phyloP scores from a whole-genome alignment of 2,329 filamentous ascomycete species.

The Paraphaeosphaeria minitans region DNA sequence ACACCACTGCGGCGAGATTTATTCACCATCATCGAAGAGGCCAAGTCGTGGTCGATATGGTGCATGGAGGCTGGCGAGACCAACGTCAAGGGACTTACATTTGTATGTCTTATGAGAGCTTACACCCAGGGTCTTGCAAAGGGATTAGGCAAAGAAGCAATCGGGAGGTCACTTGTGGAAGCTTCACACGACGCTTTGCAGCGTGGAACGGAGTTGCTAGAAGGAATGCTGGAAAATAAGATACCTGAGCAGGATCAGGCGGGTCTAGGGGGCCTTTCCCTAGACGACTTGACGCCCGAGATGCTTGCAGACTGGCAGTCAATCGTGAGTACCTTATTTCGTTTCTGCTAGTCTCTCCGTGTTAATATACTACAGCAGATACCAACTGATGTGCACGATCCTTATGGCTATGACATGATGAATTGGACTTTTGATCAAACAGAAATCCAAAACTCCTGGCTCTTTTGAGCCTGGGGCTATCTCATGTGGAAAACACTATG shows the following conservation, averaged over 20 bases:
- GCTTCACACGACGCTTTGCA: constrained; percentile 25
- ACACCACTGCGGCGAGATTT: constrained; percentile 27
- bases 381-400: constrained; percentile 7
- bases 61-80: constrained; percentile 37
- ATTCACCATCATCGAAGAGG: constrained; percentile 25
- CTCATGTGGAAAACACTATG: no score
- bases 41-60: constrained; percentile 24
- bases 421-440: constrained; percentile 18
- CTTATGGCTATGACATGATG: constrained; percentile 14
- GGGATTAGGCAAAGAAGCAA: constrained; percentile 16
- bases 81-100: constrained; percentile 36
- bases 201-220: constrained; percentile 26
- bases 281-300: constrained; percentile 6
- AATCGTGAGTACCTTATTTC: constrained; percentile 11
- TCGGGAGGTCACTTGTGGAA: constrained; percentile 19
- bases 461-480: no score
- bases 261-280: constrained; percentile 2
- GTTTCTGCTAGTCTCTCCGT: not conserved
- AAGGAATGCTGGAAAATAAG: constrained; percentile 16
- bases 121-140: constrained; percentile 29
- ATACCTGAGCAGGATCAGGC: not conserved
- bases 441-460: constrained; percentile 3
- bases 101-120: constrained; percentile 24
- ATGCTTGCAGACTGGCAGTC: constrained; percentile 20
- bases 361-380: constrained; percentile 10